Evolutionary conservation across 2,329 filamentous ascomycete genomes (phyloP).

Genomic region (Penicillium sp.): DNA sequence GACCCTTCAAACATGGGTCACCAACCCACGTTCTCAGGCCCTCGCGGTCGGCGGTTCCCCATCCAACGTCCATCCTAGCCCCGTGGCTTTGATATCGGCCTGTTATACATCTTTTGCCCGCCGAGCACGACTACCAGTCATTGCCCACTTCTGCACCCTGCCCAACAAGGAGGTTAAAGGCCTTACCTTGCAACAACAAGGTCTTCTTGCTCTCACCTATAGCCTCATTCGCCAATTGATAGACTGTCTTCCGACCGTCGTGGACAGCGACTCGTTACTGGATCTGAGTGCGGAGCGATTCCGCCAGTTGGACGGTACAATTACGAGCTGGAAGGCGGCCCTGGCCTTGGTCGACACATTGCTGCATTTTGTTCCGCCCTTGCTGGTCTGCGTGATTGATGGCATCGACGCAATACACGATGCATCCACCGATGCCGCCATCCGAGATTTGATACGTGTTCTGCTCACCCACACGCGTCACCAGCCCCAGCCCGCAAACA

Average conservation of each 20-base stretch:
- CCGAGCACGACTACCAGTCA: constrained; percentile 33
- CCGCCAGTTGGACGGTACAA: constrained; percentile 36
- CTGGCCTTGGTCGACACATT: constrained; percentile 40
- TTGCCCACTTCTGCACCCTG: constrained; percentile 42
- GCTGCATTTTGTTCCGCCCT: constrained; percentile 38
- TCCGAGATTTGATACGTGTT: constrained; percentile 37
- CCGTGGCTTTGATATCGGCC: constrained; percentile 37
- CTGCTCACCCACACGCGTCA: constrained; percentile 38
- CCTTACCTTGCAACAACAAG: constrained; percentile 31
- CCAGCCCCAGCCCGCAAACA: constrained; percentile 21
- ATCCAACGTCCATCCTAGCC: constrained; percentile 28
- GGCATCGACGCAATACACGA: constrained; percentile 39
- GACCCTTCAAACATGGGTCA: constrained; percentile 39
- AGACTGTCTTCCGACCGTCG: constrained; percentile 38
- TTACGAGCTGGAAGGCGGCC: constrained; percentile 39
- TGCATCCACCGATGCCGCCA: constrained; percentile 34
- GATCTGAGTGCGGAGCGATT: constrained; percentile 41
- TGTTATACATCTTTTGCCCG: constrained; percentile 37
- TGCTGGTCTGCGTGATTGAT: constrained; percentile 41
- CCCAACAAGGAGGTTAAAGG: constrained; percentile 24
- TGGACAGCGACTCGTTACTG: constrained; percentile 38
- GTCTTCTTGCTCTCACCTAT: constrained; percentile 41
- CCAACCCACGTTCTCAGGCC: constrained; percentile 35
- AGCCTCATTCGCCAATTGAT: constrained; percentile 44
- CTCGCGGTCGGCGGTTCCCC: constrained; percentile 35